A percentile compares a stretch with the other conserved stretches of the same genome.
Evolutionary conservation across 345 rosid species (phyloP).

Genomic region (Pelargonium nanum): DNA sequence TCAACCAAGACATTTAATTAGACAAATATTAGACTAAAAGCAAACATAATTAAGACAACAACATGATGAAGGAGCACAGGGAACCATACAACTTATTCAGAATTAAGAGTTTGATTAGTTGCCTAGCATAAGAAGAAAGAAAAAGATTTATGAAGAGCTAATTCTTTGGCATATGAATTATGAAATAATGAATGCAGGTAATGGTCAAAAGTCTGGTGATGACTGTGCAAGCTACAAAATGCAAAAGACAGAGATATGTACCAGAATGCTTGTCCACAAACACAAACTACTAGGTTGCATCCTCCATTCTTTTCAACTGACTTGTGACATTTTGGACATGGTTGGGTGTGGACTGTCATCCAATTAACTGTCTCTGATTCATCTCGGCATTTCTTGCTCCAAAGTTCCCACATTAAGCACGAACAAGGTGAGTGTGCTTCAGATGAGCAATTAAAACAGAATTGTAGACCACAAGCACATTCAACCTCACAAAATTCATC

Average conservation of each 20-base stretch:
- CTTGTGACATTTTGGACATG: conserved; percentile 77
- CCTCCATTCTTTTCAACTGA: conserved; percentile 88
- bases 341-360: conserved; percentile 68
- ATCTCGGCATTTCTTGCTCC: conserved; percentile 71
- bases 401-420: conserved; percentile 89
- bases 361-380: conserved; percentile 83
- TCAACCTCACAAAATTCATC: conserved; percentile 81
- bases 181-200: not conserved
- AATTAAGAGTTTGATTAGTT: not conserved
- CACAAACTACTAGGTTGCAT: conserved; percentile 77
- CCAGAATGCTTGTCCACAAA: conserved; percentile 87
- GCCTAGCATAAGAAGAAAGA: not conserved
- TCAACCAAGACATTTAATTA: no score
- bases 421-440: conserved; percentile 95
- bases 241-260: conserved; percentile 19
- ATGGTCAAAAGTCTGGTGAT: no score
- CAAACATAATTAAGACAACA: no score
- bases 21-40: no score
- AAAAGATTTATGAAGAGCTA: not conserved
- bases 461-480: conserved; percentile 80
- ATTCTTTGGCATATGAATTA: not conserved
- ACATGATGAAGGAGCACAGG: not conserved
- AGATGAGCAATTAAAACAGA: conserved; percentile 74
- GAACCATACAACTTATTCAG: not conserved
- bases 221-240: not conserved